Evolutionary conservation across 2,329 filamentous ascomycete genomes (phyloP), one percentile per base, ranked within the genome.

Genomic region (Lecanicillium sp.): DNA sequence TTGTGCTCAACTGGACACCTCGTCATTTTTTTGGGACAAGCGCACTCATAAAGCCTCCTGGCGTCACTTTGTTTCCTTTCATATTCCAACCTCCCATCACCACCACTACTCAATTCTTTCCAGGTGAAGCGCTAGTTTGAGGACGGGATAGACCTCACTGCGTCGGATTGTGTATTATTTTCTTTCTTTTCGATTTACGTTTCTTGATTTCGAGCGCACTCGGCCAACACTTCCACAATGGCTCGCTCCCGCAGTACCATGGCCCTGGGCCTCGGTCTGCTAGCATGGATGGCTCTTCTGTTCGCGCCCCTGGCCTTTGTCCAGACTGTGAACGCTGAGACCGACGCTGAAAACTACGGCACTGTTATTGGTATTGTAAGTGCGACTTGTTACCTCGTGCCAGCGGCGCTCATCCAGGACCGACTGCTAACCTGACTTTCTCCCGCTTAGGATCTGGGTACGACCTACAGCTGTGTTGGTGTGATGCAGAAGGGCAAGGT

Each of bases 401-500:
- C 31, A 13, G 17, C 14, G 22, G 15, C 36, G 8, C 22, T 17
- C 29, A 19, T 15, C 15, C n/a, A 27, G 29, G 8, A 27, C 33
- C 39, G 29, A 43, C 36, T 30, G 39, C 49, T 55, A 50, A 55
- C 51, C 22, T 15, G 9, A n/a, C n/a, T n/a, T n/a, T n/a, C n/a
- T 30, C 25, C 13, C 46, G 7, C 11, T 25, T 25, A 77, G 72
- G 72, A 94, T 81, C 68, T 95, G 60, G 88, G 88, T 69, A 95
- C 88, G 37, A 95, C 88, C 49, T 81, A 81, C 69, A 83, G 78
- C 57, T 94, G 88, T 68, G 87, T 94, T 56, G 88, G 86, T 83
- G 87, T 94, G 62, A 94, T 94, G 87, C 84, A 89, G 63, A 85
- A 87, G 62, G 88, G 88, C 64, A 92, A 90, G 69, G 87, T 95